These are phyloP conservation scores for Backusella liffmaniae DNA, from an alignment of 192 early-diverging fungal species.

Conservation along the genomic window DNA sequence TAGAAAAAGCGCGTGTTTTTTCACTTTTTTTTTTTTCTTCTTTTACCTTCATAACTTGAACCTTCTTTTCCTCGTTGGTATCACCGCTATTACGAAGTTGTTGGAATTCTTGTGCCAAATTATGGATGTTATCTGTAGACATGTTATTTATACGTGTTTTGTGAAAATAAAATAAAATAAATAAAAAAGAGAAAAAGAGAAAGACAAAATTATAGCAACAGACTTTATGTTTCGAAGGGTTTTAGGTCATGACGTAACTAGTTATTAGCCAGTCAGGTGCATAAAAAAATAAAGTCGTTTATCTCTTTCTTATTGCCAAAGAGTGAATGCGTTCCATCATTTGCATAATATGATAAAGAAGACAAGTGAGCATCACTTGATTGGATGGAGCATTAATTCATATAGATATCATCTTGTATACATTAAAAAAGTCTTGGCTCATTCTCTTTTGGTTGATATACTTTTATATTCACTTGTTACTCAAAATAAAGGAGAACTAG, in stretches of 20 bases:
- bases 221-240: not conserved
- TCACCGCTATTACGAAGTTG: slow-evolving; percentile 34
- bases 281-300: too few relatives aligned
- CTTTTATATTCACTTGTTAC: not conserved
- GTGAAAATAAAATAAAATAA: not conserved
- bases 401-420: not conserved
- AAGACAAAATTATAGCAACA: not conserved
- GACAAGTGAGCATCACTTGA: not conserved
- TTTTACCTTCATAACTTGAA: slow-evolving; percentile 38
- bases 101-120: slow-evolving; percentile 32
- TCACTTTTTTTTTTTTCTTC: not conserved
- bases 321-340: too few relatives aligned
- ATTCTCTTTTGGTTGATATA: not conserved
- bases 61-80: slow-evolving; percentile 26
- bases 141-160: not conserved
- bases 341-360: too few relatives aligned
- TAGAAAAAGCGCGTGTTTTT: not conserved
- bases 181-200: not conserved
- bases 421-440: not conserved
- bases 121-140: slow-evolving; percentile 22
- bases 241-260: not conserved
- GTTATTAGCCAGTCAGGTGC: not conserved
- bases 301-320: not conserved
- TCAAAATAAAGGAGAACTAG: not conserved
- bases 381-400: not conserved